Evolutionary conservation across 768 basidiomycete genomes (phyloP).

Genomic region (Kondoa malvinella): DNA sequence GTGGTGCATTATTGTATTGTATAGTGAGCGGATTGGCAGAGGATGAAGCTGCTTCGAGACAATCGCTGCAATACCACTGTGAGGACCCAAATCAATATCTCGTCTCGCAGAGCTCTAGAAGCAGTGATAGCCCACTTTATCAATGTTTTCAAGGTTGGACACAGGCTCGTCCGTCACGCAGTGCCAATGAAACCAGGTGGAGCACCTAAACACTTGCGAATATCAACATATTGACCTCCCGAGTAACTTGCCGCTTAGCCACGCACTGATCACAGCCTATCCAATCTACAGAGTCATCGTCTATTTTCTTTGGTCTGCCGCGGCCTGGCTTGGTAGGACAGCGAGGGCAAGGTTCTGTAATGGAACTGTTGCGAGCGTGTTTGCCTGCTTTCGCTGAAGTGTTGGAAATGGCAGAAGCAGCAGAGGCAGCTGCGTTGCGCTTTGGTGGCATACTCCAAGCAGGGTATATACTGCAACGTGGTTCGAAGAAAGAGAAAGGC

Average conservation of each 20-base stretch:
- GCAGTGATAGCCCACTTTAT: conserved; percentile 10
- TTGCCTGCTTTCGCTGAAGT: too few relatives aligned
- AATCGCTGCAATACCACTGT: conserved; percentile 19
- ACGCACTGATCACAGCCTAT: conserved; percentile 20
- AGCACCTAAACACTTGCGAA: conserved; percentile 39
- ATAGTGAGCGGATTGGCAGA: conserved; percentile 40
- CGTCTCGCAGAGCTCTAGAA: too few relatives aligned
- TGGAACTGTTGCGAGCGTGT: not conserved
- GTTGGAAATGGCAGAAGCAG: not conserved
- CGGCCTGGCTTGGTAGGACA: not conserved
- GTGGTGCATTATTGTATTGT: conserved; percentile 57
- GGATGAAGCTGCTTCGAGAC: conserved; percentile 14
- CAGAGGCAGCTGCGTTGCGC: not conserved
- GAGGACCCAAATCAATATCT: conserved; percentile 31
- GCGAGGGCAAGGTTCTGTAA: not conserved
- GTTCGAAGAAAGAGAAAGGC: too few relatives aligned
- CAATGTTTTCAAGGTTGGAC: conserved; percentile 45
- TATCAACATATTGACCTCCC: not conserved
- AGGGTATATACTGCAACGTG: too few relatives aligned
- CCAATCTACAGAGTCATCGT: not conserved
- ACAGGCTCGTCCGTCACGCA: conserved; percentile 52
- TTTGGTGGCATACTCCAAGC: not conserved
- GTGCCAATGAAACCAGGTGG: conserved; percentile 68
- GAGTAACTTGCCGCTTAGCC: not conserved
- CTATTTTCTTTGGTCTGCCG: conserved; percentile 8